These are phyloP conservation scores for Microthyrium microscopicum DNA, from an alignment of 2,329 filamentous ascomycete species.

Conservation along the genomic window DNA sequence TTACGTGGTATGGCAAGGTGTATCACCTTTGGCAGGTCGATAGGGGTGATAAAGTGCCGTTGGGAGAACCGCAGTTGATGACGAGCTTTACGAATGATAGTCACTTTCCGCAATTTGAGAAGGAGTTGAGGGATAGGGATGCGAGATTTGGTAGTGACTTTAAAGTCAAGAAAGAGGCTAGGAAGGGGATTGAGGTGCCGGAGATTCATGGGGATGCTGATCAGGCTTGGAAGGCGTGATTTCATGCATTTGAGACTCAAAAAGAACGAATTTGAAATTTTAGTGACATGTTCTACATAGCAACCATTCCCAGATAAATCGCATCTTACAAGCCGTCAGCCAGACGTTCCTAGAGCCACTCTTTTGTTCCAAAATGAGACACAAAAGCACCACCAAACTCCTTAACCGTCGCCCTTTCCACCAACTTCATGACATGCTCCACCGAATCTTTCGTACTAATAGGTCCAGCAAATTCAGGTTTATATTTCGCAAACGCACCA, in stretches of 20 bases:
- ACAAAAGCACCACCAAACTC: slow-evolving; percentile 35
- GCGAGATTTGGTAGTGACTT: slow-evolving; percentile 35
- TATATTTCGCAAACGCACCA: slow-evolving; percentile 1
- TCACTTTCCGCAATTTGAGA: slow-evolving; percentile 30
- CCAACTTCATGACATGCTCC: slow-evolving; percentile 14
- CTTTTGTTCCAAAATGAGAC: slow-evolving; percentile 36
- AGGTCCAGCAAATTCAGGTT: slow-evolving; percentile 6
- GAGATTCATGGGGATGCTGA: slow-evolving; percentile 20
- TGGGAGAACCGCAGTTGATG: slow-evolving; percentile 47
- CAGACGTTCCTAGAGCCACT: no score
- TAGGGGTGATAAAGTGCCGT: slow-evolving; percentile 45
- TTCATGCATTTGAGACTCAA: no score
- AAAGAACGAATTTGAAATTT: no score
- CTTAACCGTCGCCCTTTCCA: slow-evolving; percentile 25
- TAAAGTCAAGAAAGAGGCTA: slow-evolving; percentile 34
- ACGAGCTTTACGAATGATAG: slow-evolving; percentile 38
- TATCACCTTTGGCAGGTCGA: slow-evolving; percentile 83
- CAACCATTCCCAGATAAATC: no score
- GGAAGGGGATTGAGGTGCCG: slow-evolving; percentile 35
- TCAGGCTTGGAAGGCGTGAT: slow-evolving; percentile 1
- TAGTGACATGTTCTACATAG: no score
- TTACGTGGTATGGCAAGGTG: slow-evolving; percentile 64
- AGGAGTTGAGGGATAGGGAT: slow-evolving; percentile 34
- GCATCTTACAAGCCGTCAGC: no score
- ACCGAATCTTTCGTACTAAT: slow-evolving; percentile 16